Evolutionary conservation across 2,329 filamentous ascomycete genomes (phyloP).

Genomic region (Aspergillus eucalypticola): DNA sequence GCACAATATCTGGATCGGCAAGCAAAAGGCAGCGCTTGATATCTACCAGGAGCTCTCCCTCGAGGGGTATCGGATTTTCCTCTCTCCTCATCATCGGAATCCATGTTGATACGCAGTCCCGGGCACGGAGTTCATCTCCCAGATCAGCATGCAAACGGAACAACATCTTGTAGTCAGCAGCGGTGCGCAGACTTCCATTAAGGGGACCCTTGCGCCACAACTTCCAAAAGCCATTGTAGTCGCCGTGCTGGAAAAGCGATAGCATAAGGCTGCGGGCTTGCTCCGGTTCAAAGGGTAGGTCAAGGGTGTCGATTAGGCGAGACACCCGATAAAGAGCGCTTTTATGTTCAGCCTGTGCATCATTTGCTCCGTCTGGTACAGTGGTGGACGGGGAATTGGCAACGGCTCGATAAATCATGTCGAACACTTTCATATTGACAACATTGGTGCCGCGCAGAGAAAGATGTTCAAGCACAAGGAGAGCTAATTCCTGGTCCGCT

Average conservation of each 20-base stretch:
- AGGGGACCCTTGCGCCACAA: slow-evolving; percentile 59
- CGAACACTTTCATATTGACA: slow-evolving; percentile 51
- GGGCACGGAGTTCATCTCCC: slow-evolving; percentile 46
- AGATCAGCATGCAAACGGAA: slow-evolving; percentile 54
- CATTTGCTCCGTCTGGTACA: not conserved
- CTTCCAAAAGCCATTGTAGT: slow-evolving; percentile 63
- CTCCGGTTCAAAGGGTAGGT: slow-evolving; percentile 31
- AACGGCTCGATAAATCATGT: slow-evolving; percentile 40
- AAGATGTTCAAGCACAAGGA: slow-evolving; percentile 46
- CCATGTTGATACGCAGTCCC: slow-evolving; percentile 53
- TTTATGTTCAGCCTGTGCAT: not conserved
- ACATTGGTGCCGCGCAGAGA: slow-evolving; percentile 44
- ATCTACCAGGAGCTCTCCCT: slow-evolving; percentile 48
- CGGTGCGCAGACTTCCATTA: slow-evolving; percentile 51
- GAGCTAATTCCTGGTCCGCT: slow-evolving; percentile 37
- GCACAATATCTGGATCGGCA: slow-evolving; percentile 55
- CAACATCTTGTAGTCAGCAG: slow-evolving; percentile 57
- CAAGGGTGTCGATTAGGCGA: slow-evolving; percentile 31
- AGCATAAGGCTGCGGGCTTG: slow-evolving; percentile 35
- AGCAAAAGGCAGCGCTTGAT: slow-evolving; percentile 58
- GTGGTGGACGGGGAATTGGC: slow-evolving; percentile 44
- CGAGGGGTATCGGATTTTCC: slow-evolving; percentile 47
- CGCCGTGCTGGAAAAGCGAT: slow-evolving; percentile 40
- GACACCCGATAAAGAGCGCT: slow-evolving; percentile 21
- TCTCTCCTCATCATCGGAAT: slow-evolving; percentile 63